phyloP scores from a whole-genome alignment of 257 asterid genomes.

The Solanum virginianum region DNA sequence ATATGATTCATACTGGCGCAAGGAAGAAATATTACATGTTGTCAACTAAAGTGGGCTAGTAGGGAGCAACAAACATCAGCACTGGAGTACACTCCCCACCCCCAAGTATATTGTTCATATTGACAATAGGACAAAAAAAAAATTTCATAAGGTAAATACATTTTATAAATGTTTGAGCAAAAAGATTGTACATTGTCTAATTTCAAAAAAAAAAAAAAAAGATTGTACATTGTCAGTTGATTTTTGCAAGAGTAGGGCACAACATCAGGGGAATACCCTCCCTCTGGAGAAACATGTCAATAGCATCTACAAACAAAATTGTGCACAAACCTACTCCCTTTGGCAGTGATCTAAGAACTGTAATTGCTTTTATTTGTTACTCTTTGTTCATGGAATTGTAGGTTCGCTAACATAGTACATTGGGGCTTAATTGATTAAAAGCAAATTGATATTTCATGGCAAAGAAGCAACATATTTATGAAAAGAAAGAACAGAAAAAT shows the following conservation, averaged over 20 bases:
- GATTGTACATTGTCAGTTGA: background rate
- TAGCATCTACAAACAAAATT: background rate
- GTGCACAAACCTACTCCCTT: background rate
- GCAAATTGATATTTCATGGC: background rate
- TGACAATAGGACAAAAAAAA: background rate
- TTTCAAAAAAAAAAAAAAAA: background rate
- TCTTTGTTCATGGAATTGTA: background rate
- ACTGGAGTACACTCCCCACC: background rate
- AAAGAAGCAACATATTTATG: background rate
- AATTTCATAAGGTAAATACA: background rate
- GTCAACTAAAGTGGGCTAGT: background rate
- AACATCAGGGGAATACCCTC: background rate
- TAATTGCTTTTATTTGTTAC: background rate
- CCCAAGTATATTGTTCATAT: background rate
- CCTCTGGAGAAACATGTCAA: background rate
- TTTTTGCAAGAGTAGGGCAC: background rate
- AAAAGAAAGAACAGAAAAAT: background rate
- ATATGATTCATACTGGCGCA: background rate
- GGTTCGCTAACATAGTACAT: background rate
- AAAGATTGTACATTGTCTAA: background rate
- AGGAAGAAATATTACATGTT: background rate
- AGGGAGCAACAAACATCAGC: background rate
- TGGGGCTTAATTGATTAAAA: background rate
- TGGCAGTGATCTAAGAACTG: background rate
- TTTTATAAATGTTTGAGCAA: background rate